A percentile compares a stretch with the other conserved stretches of the same genome.
phyloP scores from a whole-genome alignment of 768 basidiomycete species.

The Guyanaporus albipodus region DNA sequence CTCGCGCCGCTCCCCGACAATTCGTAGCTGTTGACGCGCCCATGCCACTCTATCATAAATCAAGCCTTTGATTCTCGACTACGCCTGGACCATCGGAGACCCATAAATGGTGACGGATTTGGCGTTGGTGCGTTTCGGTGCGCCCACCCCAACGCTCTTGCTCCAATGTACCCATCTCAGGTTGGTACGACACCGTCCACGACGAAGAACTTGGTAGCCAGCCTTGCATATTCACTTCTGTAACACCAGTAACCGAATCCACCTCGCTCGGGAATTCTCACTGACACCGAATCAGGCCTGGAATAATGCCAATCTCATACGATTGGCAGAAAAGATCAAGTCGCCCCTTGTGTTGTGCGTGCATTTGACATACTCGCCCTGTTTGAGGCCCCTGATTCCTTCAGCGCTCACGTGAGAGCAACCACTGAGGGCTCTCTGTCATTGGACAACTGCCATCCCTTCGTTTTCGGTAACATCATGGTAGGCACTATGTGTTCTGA shows the following conservation, averaged over 20 bases:
- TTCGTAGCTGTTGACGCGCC: conserved; percentile 78
- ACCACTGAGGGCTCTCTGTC: conserved; percentile 91
- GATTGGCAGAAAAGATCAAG: conserved; percentile 95
- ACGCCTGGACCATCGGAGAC: conserved; percentile 71
- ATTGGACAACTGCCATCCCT: conserved; percentile 94
- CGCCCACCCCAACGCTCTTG: neutral
- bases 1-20: conserved; percentile 1
- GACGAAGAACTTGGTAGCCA: conserved; percentile 81
- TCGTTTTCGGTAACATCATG: conserved; percentile 89
- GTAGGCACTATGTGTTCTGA: conserved; percentile 36
- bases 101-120: conserved; percentile 96
- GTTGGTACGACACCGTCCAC: conserved; percentile 90
- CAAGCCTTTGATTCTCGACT: conserved; percentile 95
- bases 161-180: conserved; percentile 34
- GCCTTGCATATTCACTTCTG: conserved; percentile 94
- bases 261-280: neutral
- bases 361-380: neutral
- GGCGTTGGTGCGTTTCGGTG: conserved; percentile 68
- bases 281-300: conserved; percentile 64
- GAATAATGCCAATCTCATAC: conserved; percentile 92
- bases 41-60: conserved; percentile 94
- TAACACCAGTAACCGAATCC: conserved; percentile 68
- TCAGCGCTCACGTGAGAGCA: conserved; percentile 86
- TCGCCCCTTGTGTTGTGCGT: conserved; percentile 91
- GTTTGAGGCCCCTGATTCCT: conserved; percentile 3